Percentiles rank a stretch among this genome's conserved stretches.
phyloP scores from a whole-genome alignment of 2,329 filamentous ascomycete genomes.

The Curvularia lunata region DNA sequence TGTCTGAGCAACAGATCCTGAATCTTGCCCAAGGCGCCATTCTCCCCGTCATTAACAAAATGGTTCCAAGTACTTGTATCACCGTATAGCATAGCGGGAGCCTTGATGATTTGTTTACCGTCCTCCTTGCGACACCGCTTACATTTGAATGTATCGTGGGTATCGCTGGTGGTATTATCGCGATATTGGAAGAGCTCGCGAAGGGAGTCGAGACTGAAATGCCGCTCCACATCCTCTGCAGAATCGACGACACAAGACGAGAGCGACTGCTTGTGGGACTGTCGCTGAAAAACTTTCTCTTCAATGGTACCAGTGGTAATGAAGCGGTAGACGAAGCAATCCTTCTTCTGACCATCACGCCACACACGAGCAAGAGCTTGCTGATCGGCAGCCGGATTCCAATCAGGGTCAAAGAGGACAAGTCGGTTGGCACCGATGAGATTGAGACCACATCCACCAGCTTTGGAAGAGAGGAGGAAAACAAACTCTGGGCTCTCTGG shows the following conservation, averaged over 20 bases:
- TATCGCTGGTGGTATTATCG: constrained; percentile 83
- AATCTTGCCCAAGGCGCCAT: constrained; percentile 74
- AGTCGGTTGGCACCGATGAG: constrained; percentile 93
- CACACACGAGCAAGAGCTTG: constrained; percentile 96
- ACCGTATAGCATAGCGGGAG: constrained; percentile 93
- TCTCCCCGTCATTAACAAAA: constrained; percentile 77
- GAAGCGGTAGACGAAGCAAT: constrained; percentile 99
- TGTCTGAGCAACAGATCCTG: constrained; percentile 91
- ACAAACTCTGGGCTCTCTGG: constrained; percentile 89
- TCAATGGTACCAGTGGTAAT: constrained; percentile 98
- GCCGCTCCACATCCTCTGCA: constrained; percentile 94
- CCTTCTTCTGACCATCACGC: constrained; percentile 99
- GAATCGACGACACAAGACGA: constrained; percentile 97
- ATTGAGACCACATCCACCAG: constrained; percentile 94
- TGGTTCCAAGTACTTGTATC: constrained; percentile 99
- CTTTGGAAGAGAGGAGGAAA: constrained; percentile 95
- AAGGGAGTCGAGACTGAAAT: constrained; percentile 90
- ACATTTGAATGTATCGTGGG: constrained; percentile 98
- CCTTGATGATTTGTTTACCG: constrained; percentile 85
- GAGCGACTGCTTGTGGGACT: constrained; percentile 96
- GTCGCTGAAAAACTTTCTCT: constrained; percentile 98
- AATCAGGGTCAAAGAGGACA: constrained; percentile 90
- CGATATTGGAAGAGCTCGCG: constrained; percentile 95
- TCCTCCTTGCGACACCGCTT: constrained; percentile 86
- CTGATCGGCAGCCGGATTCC: constrained; percentile 97